Conservation (phyloP, 2,329 filamentous ascomycete genomes). For the Madurella fahalii region DNA sequence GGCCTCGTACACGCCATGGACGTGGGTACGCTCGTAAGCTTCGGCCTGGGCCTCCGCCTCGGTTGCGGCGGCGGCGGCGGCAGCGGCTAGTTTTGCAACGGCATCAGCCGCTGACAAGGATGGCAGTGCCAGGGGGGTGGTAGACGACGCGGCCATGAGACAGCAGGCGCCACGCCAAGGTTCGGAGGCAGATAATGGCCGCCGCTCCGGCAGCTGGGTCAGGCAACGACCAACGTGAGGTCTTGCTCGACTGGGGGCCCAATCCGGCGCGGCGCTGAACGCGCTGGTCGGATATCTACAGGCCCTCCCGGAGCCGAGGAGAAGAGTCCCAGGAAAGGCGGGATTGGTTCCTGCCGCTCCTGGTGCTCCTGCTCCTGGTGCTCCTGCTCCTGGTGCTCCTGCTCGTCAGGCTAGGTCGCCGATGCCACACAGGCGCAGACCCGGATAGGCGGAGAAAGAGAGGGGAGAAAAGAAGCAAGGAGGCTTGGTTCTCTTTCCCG, state of each 20-base stretch:
- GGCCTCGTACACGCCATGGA: conserved; percentile 86
- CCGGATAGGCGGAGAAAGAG: not conserved
- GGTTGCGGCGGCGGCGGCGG: conserved; percentile 17
- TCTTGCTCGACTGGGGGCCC: conserved; percentile 7
- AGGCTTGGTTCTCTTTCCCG: not conserved
- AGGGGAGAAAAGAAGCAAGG: not conserved
- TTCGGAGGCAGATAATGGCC: not conserved
- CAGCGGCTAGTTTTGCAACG: conserved; percentile 25
- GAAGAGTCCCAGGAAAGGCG: not conserved
- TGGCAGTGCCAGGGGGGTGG: conserved; percentile 21
- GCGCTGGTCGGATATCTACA: conserved; percentile 2
- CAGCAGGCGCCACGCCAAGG: not conserved
- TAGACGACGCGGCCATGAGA: conserved; percentile 17
- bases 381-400: too few species aligned
- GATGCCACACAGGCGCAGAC: conserved; percentile 2
- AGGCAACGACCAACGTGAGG: conserved; percentile 2
- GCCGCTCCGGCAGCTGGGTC: not conserved
- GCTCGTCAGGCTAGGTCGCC: conserved; percentile 5
- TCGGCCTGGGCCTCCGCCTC: conserved; percentile 37
- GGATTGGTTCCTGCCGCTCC: conserved; percentile 3
- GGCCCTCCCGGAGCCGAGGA: not conserved
- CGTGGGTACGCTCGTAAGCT: conserved; percentile 77
- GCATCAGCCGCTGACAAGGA: conserved; percentile 24
- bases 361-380: conserved; percentile 1
- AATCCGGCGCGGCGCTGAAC: conserved; percentile 6